These are phyloP conservation scores for Colletotrichum tanaceti DNA, from an alignment of 2,329 filamentous ascomycete species.

Conservation along the genomic window DNA sequence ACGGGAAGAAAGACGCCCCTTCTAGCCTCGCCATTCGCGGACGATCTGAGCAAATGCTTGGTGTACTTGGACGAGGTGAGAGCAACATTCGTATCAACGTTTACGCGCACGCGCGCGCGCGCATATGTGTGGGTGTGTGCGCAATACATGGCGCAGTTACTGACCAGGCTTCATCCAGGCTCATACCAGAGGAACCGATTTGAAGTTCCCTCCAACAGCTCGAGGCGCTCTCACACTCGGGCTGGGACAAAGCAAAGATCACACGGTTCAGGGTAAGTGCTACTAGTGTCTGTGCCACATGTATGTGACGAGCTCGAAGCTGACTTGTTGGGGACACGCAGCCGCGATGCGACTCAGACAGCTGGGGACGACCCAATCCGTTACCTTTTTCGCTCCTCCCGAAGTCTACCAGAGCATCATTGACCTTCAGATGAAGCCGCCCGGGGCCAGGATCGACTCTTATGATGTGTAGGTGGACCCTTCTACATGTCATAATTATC, in stretches of 20 bases:
- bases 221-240: slow-evolving; percentile 67
- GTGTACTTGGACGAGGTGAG: slow-evolving; percentile 67
- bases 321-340: slow-evolving; percentile 42
- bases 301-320: background rate
- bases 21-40: slow-evolving; percentile 64
- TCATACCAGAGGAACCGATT: slow-evolving; percentile 70
- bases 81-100: too few relatives aligned
- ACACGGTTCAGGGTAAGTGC: slow-evolving; percentile 66
- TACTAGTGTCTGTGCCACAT: background rate
- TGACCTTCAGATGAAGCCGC: slow-evolving; percentile 53
- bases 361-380: slow-evolving; percentile 64
- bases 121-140: accelerated
- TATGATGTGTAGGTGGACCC: slow-evolving; percentile 55
- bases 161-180: slow-evolving; percentile 47
- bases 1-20: slow-evolving; percentile 55
- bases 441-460: slow-evolving; percentile 53
- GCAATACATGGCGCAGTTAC: background rate
- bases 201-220: slow-evolving; percentile 63
- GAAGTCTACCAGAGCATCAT: slow-evolving; percentile 73
- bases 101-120: too few relatives aligned
- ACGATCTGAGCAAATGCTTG: slow-evolving; percentile 63
- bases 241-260: slow-evolving; percentile 68
- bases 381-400: slow-evolving; percentile 67
- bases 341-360: slow-evolving; percentile 75
- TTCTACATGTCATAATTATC: accelerated